These are phyloP conservation scores for Xylaria castorea DNA, from an alignment of 495 filamentous ascomycete genomes.

Conservation along the genomic window DNA sequence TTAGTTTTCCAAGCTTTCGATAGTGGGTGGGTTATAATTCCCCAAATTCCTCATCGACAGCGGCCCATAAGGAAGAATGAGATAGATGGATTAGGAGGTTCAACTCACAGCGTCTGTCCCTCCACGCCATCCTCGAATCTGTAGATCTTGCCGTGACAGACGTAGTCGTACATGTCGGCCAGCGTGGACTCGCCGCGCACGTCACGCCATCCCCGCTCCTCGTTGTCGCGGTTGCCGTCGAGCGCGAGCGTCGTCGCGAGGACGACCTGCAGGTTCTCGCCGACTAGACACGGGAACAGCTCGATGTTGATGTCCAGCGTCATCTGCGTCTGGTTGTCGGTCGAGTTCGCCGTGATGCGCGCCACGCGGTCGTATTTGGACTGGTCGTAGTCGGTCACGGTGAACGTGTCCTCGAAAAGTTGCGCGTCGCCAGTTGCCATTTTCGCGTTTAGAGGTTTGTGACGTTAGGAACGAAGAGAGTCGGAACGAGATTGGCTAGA, in stretches of 20 bases:
- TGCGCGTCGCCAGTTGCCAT: conserved; percentile 73
- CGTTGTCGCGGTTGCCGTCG: conserved; percentile 73
- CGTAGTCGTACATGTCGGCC: conserved; percentile 94
- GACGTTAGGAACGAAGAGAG: not conserved
- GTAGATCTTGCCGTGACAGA: conserved; percentile 97
- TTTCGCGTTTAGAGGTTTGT: conserved; percentile 43
- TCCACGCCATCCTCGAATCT: conserved; percentile 88
- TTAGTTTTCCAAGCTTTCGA: conserved; percentile 32
- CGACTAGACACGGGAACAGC: conserved; percentile 76
- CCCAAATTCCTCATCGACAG: too few relatives aligned
- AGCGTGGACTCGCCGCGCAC: conserved; percentile 75
- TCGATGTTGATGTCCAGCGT: conserved; percentile 93
- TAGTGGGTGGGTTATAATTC: not conserved
- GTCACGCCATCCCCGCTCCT: conserved; percentile 78
- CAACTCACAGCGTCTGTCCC: conserved; percentile 79
- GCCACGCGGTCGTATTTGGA: conserved; percentile 95
- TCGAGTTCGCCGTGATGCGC: conserved; percentile 74
- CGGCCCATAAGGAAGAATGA: too few relatives aligned
- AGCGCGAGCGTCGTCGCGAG: conserved; percentile 84
- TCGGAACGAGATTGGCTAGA: not conserved
- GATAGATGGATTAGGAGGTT: not conserved
- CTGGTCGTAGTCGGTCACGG: conserved; percentile 74
- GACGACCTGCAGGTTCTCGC: conserved; percentile 77
- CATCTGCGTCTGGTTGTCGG: conserved; percentile 74
- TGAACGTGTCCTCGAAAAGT: conserved; percentile 93